phyloP scores from a whole-genome alignment of 495 filamentous ascomycete genomes.

The Penicillium egyptiacum region DNA sequence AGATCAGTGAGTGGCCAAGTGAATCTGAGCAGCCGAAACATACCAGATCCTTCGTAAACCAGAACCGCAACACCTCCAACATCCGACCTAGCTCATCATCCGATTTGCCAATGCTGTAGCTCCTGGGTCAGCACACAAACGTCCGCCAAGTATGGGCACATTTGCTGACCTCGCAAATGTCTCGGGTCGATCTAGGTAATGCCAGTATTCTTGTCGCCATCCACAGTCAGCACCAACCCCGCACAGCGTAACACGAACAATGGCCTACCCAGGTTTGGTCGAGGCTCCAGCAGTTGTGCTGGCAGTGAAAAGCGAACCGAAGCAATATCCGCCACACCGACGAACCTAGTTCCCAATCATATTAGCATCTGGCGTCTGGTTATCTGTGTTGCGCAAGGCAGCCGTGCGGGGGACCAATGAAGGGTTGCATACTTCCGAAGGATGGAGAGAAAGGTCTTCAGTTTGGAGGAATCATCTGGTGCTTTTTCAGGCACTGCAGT shows the following conservation, averaged over 20 bases:
- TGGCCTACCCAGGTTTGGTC: slow-evolving; percentile 76
- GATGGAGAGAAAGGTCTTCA: slow-evolving; percentile 80
- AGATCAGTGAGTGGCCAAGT: slow-evolving; percentile 17
- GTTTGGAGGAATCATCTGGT: slow-evolving; percentile 77
- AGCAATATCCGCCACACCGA: slow-evolving; percentile 93
- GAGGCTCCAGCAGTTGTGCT: slow-evolving; percentile 91
- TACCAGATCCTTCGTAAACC: slow-evolving; percentile 96
- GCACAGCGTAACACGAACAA: background rate
- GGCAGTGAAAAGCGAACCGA: slow-evolving; percentile 94
- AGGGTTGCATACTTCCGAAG: slow-evolving; percentile 65
- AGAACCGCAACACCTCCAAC: slow-evolving; percentile 89
- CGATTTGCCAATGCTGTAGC: slow-evolving; percentile 82
- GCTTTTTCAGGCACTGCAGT: slow-evolving; percentile 56
- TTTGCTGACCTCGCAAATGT: slow-evolving; percentile 73
- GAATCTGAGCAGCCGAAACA: slow-evolving; percentile 19
- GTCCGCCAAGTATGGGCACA: slow-evolving; percentile 18
- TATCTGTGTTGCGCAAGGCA: background rate
- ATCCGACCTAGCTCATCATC: slow-evolving; percentile 89
- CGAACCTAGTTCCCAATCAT: slow-evolving; percentile 59
- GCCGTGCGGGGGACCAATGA: background rate
- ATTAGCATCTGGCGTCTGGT: slow-evolving; percentile 21
- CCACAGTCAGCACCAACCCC: slow-evolving; percentile 19
- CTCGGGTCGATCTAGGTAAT: slow-evolving; percentile 93
- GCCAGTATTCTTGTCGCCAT: slow-evolving; percentile 80
- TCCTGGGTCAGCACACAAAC: slow-evolving; percentile 39